These are phyloP conservation scores for Xenosphaeropsis pyriputrescens DNA, from an alignment of 2,329 filamentous ascomycete species.

Conservation along the genomic window DNA sequence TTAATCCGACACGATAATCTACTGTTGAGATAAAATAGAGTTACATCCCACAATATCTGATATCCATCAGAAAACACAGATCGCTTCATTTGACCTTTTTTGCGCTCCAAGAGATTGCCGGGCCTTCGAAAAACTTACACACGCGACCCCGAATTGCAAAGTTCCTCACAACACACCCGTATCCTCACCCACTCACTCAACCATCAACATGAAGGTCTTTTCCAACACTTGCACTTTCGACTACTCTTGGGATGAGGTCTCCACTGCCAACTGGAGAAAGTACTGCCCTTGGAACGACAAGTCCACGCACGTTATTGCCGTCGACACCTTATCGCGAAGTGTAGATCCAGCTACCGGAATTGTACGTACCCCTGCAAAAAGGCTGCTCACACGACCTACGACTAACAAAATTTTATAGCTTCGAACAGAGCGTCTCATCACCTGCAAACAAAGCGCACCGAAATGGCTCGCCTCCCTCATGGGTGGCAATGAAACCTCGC, in stretches of 20 bases:
- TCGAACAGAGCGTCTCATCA: constrained; percentile 55
- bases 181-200: too few relatives aligned
- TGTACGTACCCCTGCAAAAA: constrained; percentile 26
- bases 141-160: too few relatives aligned
- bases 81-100: too few relatives aligned
- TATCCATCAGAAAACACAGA: too few relatives aligned
- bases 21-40: too few relatives aligned
- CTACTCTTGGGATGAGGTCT: constrained; percentile 98
- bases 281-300: constrained; percentile 99
- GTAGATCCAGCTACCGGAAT: constrained; percentile 52
- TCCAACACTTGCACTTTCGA: constrained; percentile 80
- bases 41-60: too few relatives aligned
- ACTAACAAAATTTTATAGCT: constrained; percentile 26
- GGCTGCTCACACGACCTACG: constrained; percentile 4
- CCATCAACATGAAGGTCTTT: constrained; percentile 75
- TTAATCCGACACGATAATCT: too few relatives aligned
- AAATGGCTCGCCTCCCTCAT: constrained; percentile 72
- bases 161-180: too few relatives aligned
- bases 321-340: constrained; percentile 73
- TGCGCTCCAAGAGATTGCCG: too few relatives aligned
- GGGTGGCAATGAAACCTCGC: constrained; percentile 65
- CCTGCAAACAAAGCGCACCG: constrained; percentile 50
- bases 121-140: too few relatives aligned
- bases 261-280: constrained; percentile 94
- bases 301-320: constrained; percentile 89